Evolutionary conservation across 495 filamentous ascomycete species (phyloP), one percentile per base, ranked within the genome.

Genomic region (Tuber aestivum): DNA sequence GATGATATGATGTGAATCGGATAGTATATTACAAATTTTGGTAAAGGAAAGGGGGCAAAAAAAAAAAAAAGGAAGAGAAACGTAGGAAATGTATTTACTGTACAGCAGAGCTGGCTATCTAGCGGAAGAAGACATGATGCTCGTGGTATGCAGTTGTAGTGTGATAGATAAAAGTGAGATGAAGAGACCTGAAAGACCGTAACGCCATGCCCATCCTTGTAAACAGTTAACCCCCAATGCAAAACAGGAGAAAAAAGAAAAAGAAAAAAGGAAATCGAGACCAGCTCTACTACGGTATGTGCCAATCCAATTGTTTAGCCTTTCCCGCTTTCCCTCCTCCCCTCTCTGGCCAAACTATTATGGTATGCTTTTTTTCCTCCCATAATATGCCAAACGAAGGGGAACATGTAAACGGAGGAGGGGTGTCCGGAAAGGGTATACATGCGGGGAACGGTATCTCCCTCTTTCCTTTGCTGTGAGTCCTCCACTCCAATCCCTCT

Each of bases 161-260:
- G 12, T 14, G 50, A 61, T 4, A 61, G 50, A 61, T 27, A 56
- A n/a, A n/a, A 56, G 50, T 61, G 50, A 65, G 56, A 65, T 35
- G 56, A 35, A 65, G 32, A 14, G 56, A 65, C 32, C 56, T 12
- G 18, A 65, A 65, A 35, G 35, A 65, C 56, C 56, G 27, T 65
- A 65, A 65, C 56, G 56, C 56, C 56, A 14, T 65, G 56, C 32
- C 56, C 56, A 65, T 65, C 56, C 56, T 65, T 65, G 56, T 65
- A 65, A 65, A 65, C 56, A 65, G 56, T 65, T 16, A 65, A 32
- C 56, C 56, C 56, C 56, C 56, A 65, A 65, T 65, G 56, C 56
- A 35, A 65, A 61, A 50, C 21, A 4, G 10, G 18, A n/a, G n/a
- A n/a, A n/a, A n/a, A n/a, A n/a, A n/a, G n/a, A n/a, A n/a, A n/a